Base-by-base conservation (phyloP, 768 basidiomycete genomes). In the Tulasnella sp. region DNA sequence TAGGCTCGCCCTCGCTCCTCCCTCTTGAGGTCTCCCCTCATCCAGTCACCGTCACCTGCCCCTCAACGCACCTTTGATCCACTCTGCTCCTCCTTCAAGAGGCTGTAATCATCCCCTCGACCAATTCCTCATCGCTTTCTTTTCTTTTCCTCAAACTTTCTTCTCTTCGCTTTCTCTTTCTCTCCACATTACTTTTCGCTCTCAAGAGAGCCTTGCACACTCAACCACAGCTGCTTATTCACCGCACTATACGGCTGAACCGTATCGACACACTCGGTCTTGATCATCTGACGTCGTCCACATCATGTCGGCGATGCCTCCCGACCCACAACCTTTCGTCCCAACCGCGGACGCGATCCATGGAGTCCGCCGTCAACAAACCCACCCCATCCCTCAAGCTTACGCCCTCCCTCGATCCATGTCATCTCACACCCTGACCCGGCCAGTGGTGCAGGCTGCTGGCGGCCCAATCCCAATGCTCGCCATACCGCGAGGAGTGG, bases 11-110 rank as follows among this genome's bases (percentile, higher is more conserved):
- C 52, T 52, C 35, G 42, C 42, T 52, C 32, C 9, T 22, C 32
- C 69, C 69, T 68, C 52, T 52, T 70, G 69, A 70, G 69, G 35
- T 62, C 42, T 35, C 69, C 69, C 69, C 69, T 70, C 69, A 22
- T 22, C 47, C 22, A 52, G 52, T 29, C 52, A 12, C 26, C 52
- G 52, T 59, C 52, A 32, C 52, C 52, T 26, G 52, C 52, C 52
- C 52, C 52, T 59, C 52, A 59, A 59, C 52, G 52, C 52, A 59
- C 52, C 52, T 59, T n/a, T 59, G 52, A 59, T 59, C 52, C 52
- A 59, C 52, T 59, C 52, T 59, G 52, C 52, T 59, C 52, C 52
- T 59, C 52, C 22, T 59, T 59, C 52, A 59, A 59, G 52, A 59
- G 52, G 52, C 52, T 59, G 52, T 65, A 36, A 34, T 34, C 64